These are phyloP conservation scores for Colletotrichum sojae DNA, from an alignment of 2,329 filamentous ascomycete genomes.

Conservation along the genomic window DNA sequence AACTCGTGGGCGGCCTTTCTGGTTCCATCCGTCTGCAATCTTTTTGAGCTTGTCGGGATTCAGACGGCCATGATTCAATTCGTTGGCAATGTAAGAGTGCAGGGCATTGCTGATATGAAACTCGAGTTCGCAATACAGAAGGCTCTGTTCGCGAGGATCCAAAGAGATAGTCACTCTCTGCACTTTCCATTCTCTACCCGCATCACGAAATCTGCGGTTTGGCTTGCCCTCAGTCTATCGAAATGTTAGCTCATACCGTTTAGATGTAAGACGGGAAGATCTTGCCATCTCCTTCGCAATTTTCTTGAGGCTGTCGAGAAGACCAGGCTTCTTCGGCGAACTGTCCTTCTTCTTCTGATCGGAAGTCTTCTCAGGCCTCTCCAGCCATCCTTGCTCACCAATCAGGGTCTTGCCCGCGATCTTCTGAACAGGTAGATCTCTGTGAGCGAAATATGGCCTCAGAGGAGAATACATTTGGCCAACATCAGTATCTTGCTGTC, in stretches of 20 bases:
- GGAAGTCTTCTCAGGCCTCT: conserved; percentile 55
- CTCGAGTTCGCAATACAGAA: conserved; percentile 72
- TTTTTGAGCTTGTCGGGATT: conserved; percentile 65
- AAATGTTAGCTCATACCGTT: background rate
- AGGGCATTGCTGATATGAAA: conserved; percentile 66
- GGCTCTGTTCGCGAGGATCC: conserved; percentile 68
- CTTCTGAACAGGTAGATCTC: conserved; percentile 55
- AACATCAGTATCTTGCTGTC: conserved; percentile 35
- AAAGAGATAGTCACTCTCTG: conserved; percentile 64
- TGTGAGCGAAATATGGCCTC: conserved; percentile 57
- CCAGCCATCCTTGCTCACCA: conserved; percentile 70
- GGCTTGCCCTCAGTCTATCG: conserved; percentile 55
- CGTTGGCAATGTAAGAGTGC: conserved; percentile 65
- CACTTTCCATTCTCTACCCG: conserved; percentile 44
- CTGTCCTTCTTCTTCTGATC: conserved; percentile 41
- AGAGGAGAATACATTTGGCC: conserved; percentile 58
- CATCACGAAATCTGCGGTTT: conserved; percentile 50
- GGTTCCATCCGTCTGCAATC: conserved; percentile 65
- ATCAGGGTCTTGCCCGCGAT: conserved; percentile 66
- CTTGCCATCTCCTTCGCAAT: conserved; percentile 69
- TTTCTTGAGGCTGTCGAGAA: conserved; percentile 64
- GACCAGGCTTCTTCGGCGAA: conserved; percentile 54
- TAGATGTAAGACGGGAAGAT: conserved; percentile 1
- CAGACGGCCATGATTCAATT: conserved; percentile 70
- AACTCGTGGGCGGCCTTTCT: conserved; percentile 68